phyloP scores from a whole-genome alignment of 2,329 filamentous ascomycete species.

The Chrysoporthe austroafricana region DNA sequence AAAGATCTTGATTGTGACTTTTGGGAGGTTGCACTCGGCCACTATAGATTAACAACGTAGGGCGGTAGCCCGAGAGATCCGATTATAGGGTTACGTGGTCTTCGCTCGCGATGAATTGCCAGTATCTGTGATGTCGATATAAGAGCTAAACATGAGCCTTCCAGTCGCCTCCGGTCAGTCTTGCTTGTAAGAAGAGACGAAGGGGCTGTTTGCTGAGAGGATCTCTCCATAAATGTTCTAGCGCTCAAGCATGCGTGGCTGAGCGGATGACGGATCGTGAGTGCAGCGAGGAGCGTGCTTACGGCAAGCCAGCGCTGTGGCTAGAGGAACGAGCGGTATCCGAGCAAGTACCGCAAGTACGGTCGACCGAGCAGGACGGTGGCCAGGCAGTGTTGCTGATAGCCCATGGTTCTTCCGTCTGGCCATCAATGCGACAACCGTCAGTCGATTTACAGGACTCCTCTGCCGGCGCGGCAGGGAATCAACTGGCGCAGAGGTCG shows the following conservation, averaged over 20 bases:
- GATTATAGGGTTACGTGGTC: neutral
- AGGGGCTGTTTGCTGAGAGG: neutral
- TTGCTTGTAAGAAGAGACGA: neutral
- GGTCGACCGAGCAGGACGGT: neutral
- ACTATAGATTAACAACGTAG: neutral
- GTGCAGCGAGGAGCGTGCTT: neutral
- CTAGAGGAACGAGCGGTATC: neutral
- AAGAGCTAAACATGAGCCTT: neutral
- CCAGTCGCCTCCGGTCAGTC: neutral
- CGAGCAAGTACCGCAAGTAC: neutral
- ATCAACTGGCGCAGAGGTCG: neutral
- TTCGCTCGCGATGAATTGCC: neutral
- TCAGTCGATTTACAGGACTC: neutral
- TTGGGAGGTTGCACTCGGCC: neutral
- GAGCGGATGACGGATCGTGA: conserved; percentile 1
- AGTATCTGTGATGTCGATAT: neutral
- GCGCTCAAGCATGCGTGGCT: neutral
- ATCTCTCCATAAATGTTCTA: neutral
- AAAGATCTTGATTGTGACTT: neutral
- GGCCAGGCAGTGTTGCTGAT: neutral
- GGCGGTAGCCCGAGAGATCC: neutral
- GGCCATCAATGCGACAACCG: neutral
- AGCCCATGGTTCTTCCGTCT: neutral
- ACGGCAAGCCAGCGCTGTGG: neutral
- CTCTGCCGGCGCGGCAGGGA: neutral